A percentile compares a stretch with the other conserved stretches of the same genome.
Conservation (phyloP, 2,329 filamentous ascomycete genomes). For the Aspergillus pseudonomiae region DNA sequence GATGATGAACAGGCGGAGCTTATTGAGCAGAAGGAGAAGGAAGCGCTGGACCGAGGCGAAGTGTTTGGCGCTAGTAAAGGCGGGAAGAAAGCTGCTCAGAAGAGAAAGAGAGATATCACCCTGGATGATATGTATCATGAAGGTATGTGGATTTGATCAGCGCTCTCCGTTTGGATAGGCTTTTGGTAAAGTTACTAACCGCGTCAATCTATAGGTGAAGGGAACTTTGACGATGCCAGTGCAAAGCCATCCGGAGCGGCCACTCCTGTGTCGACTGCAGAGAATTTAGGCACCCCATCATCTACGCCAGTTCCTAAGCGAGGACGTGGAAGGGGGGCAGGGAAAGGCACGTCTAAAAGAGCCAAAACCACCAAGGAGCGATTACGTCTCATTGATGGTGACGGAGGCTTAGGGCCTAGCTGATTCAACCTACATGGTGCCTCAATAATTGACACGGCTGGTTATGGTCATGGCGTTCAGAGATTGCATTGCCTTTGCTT, state of each 20-base stretch:
- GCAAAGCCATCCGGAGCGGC: slow-evolving; percentile 83
- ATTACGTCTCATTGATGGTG: slow-evolving; percentile 48
- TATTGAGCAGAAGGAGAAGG: slow-evolving; percentile 89
- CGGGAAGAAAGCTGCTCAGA: slow-evolving; percentile 62
- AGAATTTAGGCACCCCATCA: slow-evolving; percentile 47
- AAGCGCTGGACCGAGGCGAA: slow-evolving; percentile 72
- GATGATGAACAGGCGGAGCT: slow-evolving; percentile 95
- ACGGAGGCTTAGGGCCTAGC: slow-evolving; percentile 38
- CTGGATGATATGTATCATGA: slow-evolving; percentile 99
- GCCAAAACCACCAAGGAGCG: slow-evolving; percentile 61
- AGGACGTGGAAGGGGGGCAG: slow-evolving; percentile 56
- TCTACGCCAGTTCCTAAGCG: slow-evolving; percentile 54
- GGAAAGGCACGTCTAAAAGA: slow-evolving; percentile 63
- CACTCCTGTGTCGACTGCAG: slow-evolving; percentile 69
- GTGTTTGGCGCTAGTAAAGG: slow-evolving; percentile 63
- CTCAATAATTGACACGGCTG: slow-evolving; percentile 14
- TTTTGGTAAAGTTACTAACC: neutral
- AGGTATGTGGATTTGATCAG: slow-evolving; percentile 64
- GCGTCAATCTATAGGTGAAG: slow-evolving; percentile 70
- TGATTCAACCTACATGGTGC: slow-evolving; percentile 12
- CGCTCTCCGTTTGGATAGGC: neutral
- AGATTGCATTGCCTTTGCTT: neutral
- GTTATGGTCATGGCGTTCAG: slow-evolving; percentile 22
- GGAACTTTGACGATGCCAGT: slow-evolving; percentile 85
- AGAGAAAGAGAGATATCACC: slow-evolving; percentile 62